Percentiles rank a stretch among this genome's conserved stretches.
These are phyloP conservation scores for Mediolabrus comicus DNA, from an alignment of 108 stramenopile species.

Conservation along the genomic window DNA sequence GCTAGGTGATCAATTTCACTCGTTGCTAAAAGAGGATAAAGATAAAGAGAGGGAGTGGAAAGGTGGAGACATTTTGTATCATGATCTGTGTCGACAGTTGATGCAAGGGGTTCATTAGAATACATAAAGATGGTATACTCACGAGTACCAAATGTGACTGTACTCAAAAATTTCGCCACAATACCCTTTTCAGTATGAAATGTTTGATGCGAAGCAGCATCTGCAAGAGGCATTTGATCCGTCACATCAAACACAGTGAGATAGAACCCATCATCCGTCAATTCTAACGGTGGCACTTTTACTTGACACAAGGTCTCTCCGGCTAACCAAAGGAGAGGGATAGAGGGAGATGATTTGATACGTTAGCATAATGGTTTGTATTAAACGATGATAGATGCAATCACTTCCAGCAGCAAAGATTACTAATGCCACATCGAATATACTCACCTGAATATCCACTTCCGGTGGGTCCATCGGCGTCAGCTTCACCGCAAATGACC, in stretches of 20 bases:
- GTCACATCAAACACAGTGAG: constrained; percentile 1
- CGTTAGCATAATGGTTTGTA: too few species aligned
- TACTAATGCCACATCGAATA: too few species aligned
- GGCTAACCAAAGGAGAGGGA: too few species aligned
- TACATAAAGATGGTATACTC: too few species aligned
- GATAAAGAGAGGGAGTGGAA: neutral
- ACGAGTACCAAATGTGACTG: neutral
- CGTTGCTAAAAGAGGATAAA: neutral
- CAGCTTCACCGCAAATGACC: constrained; percentile 10
- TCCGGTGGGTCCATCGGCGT: neutral
- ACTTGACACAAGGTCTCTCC: constrained; percentile 13
- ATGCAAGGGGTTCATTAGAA: too few species aligned
- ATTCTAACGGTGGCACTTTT: constrained; percentile 3
- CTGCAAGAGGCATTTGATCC: neutral
- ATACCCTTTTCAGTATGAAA: neutral
- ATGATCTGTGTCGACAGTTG: neutral
- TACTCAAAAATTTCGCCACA: neutral
- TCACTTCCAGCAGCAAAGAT: too few species aligned
- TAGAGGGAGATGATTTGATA: too few species aligned
- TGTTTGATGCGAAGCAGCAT: neutral
- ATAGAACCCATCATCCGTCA: constrained; percentile 18
- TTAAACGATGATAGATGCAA: too few species aligned
- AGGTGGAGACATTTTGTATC: neutral
- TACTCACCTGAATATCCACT: too few species aligned
- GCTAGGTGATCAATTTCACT: constrained; percentile 10